phyloP scores from a whole-genome alignment of 768 basidiomycete genomes.

The Hericium coralloides region DNA sequence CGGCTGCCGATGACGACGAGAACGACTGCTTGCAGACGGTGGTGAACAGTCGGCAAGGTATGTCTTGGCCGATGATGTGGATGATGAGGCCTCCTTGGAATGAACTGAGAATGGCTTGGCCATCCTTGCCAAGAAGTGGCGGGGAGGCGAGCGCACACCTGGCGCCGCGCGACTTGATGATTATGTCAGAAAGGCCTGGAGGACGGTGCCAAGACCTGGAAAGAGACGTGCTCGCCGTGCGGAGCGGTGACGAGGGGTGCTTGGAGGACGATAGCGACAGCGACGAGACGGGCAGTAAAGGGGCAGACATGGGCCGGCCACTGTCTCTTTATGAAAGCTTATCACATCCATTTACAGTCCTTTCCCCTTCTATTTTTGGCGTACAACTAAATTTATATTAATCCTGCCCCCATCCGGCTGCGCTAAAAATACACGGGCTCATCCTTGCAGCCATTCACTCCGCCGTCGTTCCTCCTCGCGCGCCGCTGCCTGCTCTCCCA shows the following conservation, averaged over 20 bases:
- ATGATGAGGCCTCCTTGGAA: slow-evolving; percentile 3
- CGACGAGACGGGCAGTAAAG: neutral
- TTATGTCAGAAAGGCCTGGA: slow-evolving; percentile 7
- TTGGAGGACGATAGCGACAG: neutral
- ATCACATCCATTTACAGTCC: slow-evolving; percentile 3
- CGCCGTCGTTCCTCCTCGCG: slow-evolving; percentile 52
- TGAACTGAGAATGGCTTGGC: slow-evolving; percentile 18
- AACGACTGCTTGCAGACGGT: neutral
- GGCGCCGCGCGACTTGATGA: slow-evolving; percentile 1
- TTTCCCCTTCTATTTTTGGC: slow-evolving; percentile 13
- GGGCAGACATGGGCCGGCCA: neutral
- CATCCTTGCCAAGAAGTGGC: slow-evolving; percentile 13
- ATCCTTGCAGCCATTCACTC: slow-evolving; percentile 14
- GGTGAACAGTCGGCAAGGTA: neutral
- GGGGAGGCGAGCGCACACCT: neutral
- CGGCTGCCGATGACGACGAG: neutral
- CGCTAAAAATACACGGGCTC: slow-evolving; percentile 11
- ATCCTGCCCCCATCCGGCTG: neutral
- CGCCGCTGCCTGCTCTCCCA: slow-evolving; percentile 30
- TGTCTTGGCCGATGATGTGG: slow-evolving; percentile 3
- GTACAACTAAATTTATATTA: slow-evolving; percentile 6
- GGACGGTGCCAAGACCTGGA: neutral
- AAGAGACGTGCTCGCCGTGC: neutral
- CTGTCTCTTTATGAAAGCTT: neutral
- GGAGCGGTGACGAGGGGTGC: neutral